A percentile compares a stretch with the other conserved stretches of the same genome.
phyloP scores from a whole-genome alignment of 495 filamentous ascomycete species.

The Neurospora sp. region DNA sequence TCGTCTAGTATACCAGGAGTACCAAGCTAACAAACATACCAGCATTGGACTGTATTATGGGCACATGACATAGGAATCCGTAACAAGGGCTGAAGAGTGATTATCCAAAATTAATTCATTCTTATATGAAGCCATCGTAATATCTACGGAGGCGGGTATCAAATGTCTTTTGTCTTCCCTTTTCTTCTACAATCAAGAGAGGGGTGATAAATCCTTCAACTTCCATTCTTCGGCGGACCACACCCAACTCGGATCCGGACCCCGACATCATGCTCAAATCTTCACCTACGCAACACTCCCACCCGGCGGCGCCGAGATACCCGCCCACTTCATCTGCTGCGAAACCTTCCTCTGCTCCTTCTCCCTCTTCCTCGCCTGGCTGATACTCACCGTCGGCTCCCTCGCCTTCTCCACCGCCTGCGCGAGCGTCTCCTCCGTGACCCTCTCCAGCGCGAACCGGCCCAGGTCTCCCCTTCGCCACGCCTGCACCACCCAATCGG shows the following conservation, averaged over 20 bases:
- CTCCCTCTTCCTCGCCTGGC: slow-evolving; percentile 34
- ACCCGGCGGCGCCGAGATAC: neutral
- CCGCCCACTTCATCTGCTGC: slow-evolving; percentile 20
- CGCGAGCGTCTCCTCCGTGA: slow-evolving; percentile 46
- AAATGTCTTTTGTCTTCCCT: neutral
- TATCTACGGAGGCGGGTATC: neutral
- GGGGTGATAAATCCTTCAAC: neutral
- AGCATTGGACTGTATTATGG: too few species aligned
- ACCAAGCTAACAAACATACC: too few species aligned
- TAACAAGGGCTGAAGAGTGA: too few species aligned
- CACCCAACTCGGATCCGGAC: neutral
- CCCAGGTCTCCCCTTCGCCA: slow-evolving; percentile 74
- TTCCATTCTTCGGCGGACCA: neutral
- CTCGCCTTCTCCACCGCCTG: slow-evolving; percentile 28
- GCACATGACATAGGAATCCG: too few species aligned
- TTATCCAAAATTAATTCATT: too few species aligned
- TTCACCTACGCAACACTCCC: neutral
- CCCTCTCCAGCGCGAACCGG: slow-evolving; percentile 67
- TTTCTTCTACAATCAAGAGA: neutral
- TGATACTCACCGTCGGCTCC: slow-evolving; percentile 29
- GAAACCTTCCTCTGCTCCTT: slow-evolving; percentile 29
- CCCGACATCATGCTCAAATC: neutral
- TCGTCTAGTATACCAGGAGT: too few species aligned
- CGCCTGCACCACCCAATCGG: slow-evolving; percentile 73
- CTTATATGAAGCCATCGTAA: neutral